Evolutionary conservation across 1,139 yeast species (phyloP), one percentile per base, ranked within the genome.

Genomic region (Diutina catenulata): DNA sequence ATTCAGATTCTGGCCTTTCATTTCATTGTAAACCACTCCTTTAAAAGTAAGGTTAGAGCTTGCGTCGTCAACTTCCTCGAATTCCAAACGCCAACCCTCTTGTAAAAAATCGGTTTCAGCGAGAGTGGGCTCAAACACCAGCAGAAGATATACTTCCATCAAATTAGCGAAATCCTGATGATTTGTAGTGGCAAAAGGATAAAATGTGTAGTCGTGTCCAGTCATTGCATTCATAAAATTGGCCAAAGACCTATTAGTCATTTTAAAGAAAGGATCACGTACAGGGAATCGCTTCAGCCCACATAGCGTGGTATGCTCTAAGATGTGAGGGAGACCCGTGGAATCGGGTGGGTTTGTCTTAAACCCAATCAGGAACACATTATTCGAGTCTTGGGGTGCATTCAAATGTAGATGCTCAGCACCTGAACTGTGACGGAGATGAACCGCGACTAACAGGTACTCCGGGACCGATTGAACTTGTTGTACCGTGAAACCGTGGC

Each of bases 181-280:
- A 53, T 91, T 91, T 4, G 97, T 88, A 2, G 98, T 91, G 19
- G 97, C 87, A 65, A 91, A 91, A 4, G 99, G 98, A 50, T 83
- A 91, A 56, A 79, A 88, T 0, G 98, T 91, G 52, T 86, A 87
- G 57, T 91, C 97, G 48, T 83, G 88, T 14, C 95, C 98, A 0
- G 99, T 91, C 95, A 91, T 84, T 11, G 99, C 99, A 55, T 91
- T 91, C 99, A 91, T 91, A 58, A 87, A 91, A 56, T 86, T 91
- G 29, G 96, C 80, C 50, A 91, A 63, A 2, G 72, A 71, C 47
- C 97, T 64, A 53, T 88, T 91, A 42, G 91, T 67, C 98, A 91
- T 91, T 56, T 91, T 88, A 70, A 91, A 93, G 57, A 91, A 91
- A 3, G 99, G 98, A 57, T 91, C 98, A 48, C 96, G 68, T 2